Evolutionary conservation across 805 yeast species (phyloP), one percentile per base, ranked within the genome.

Genomic region (Hanseniaspora occidentalis): DNA sequence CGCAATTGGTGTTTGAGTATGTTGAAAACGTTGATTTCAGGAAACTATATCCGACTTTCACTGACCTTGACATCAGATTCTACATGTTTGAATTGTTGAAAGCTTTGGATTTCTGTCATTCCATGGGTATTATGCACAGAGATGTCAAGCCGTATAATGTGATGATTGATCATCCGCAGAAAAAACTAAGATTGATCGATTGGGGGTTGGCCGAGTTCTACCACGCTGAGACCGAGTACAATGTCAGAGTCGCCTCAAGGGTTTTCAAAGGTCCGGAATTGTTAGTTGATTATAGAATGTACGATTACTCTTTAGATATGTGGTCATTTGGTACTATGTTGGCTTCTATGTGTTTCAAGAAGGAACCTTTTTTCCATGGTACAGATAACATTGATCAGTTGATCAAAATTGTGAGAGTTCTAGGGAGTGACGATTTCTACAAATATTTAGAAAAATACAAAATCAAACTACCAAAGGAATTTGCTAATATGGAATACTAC

Each of bases 171-270:
- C 95, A 84, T 41, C 64, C 70, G 45, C 71, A 69, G 46, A 76
- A 65, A 58, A 75, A 73, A 53, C 64, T 88, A 50, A 72, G 95
- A 47, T 70, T 86, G 47, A 86, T 88, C 41, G 96, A 88, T 61
- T 88, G 96, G 96, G 96, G 96, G 6, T 64, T 88, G 39, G 96
- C 96, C 7, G 96, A 88, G 58, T 86, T 84, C 56, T 86, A 86
- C 55, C 96, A 88, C 56, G 77, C 84, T 19, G 85, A 85, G 11
- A 81, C 76, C 56, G 95, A 84, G 52, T 88, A 84, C 54, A 88
- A 88, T 54, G 96, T 88, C 17, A 71, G 96, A 48, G 96, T 88
- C 14, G 96, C 96, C 2, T 84, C 95, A 4, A 66, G 96, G 49
- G 85, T 84, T 57, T 88, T 81, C 61, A 88, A 88, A 61, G 96